A percentile compares a stretch with the other conserved stretches of the same genome.
phyloP scores from a whole-genome alignment of 352 stramenopile species.

The Globisporangium yorkense region DNA sequence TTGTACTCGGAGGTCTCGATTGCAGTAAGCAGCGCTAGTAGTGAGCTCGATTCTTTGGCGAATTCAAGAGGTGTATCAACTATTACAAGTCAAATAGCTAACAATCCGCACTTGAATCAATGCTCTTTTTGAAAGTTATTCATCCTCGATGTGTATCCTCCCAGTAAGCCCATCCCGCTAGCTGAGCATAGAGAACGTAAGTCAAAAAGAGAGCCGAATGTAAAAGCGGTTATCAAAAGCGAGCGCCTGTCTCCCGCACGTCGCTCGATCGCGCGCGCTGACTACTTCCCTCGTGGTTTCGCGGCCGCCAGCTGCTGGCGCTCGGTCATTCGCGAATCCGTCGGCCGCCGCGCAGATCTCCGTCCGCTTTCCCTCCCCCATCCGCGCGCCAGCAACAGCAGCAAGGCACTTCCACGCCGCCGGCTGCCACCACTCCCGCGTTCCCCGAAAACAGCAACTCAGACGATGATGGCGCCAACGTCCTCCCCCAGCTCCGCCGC shows the following conservation, averaged over 20 bases:
- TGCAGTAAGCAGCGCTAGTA: too few relatives aligned
- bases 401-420: neutral
- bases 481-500: neutral
- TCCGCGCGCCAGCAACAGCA: neutral
- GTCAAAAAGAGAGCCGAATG: neutral
- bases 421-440: neutral
- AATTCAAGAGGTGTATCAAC: too few relatives aligned
- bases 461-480: neutral
- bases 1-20: too few relatives aligned
- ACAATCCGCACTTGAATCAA: too few relatives aligned
- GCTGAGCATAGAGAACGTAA: neutral
- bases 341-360: neutral
- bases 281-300: neutral
- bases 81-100: too few relatives aligned
- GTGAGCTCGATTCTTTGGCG: too few relatives aligned
- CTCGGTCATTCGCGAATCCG: slow-evolving; percentile 2
- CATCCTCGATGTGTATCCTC: too few relatives aligned
- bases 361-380: neutral
- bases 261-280: neutral
- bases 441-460: neutral
- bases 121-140: too few relatives aligned
- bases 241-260: neutral
- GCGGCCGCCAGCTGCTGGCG: neutral
- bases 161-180: too few relatives aligned
- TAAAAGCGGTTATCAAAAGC: too few relatives aligned